A percentile compares a stretch with the other conserved stretches of the same genome.
Evolutionary conservation across 1,139 yeast species (phyloP).

Genomic region (Nakaseomyces sp.): DNA sequence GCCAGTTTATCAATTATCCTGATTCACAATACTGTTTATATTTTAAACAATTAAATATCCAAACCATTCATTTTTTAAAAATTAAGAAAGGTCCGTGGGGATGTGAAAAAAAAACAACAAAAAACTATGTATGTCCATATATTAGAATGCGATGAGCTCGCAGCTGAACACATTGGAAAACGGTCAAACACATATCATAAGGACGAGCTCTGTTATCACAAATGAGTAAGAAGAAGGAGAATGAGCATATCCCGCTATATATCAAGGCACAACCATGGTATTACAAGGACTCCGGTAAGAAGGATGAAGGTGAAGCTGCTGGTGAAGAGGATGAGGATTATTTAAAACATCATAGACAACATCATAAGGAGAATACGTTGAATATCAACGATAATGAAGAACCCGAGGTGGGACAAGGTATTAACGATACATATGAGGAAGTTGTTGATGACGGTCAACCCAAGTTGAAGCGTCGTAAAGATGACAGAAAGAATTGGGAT

Average conservation of each 20-base stretch:
- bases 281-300: conserved; percentile 9
- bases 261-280: conserved; percentile 31
- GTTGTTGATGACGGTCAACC: conserved; percentile 4
- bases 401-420: conserved; percentile 26
- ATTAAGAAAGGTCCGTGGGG: no score
- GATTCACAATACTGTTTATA: no score
- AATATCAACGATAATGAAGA: conserved; percentile 27
- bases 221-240: conserved; percentile 13
- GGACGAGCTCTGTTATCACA: no score
- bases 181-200: no score
- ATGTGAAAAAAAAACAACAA: no score
- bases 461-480: conserved; percentile 10
- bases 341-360: conserved; percentile 27
- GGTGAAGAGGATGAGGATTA: conserved; percentile 18
- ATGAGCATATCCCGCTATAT: conserved; percentile 28
- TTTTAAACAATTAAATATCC: no score
- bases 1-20: no score
- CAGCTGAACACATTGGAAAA: no score
- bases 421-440: conserved; percentile 19
- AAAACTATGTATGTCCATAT: no score
- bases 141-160: no score
- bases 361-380: conserved; percentile 14
- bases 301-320: not conserved
- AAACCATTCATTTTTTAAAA: not conserved
- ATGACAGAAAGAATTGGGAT: conserved; percentile 18